Base-by-base conservation (phyloP, 2,329 filamentous ascomycete species). In the Simplicillium sp. region DNA sequence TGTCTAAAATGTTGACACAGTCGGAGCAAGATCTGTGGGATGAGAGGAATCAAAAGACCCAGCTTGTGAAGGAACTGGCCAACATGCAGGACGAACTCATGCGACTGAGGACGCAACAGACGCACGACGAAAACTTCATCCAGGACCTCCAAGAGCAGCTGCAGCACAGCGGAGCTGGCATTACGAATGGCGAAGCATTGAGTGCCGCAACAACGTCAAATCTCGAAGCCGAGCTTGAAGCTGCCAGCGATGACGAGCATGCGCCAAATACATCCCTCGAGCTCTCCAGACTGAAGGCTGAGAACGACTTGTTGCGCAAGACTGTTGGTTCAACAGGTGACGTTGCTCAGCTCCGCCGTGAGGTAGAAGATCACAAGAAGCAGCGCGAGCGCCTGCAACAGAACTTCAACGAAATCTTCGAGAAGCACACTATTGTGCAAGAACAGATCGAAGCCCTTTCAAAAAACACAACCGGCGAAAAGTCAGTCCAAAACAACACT, bases 221-320 rank as follows among this genome's bases (percentile, higher is more conserved):
- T 44, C 68, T 82, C 8, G 77, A 80, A 55, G 72, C 80, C 44
- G 78, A 82, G 54, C 65, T 82, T 4, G 70, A 75, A 39, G 66
- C 65, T 43, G 68, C 70, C 17, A 54, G 55, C 33, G 62, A 64
- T 44, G 60, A 65, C 6, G 58, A 59, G 31, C 51, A 47, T 11
- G 56, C 60, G 11, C 53, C 58, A 11, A 65, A 64, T 40, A 58
- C 73, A 37, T 64, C 66, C 11, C 56, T 77, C 14, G 73, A 78
- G 51, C 54, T 78, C 16, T 74, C 74, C 25, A 70, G 77, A 29
- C 61, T 82, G 37, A 76, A 73, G 52, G 73, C 77, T 6, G 79
- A 82, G 56, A 80, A 79, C 49, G 68, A 71, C 29, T 56, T 81
- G 7, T 60, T 82, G 11, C 71, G 71, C 44, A 73, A 67, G 45